Conservation (phyloP, 108 stramenopile genomes). For the Discostella stelligeroides region DNA sequence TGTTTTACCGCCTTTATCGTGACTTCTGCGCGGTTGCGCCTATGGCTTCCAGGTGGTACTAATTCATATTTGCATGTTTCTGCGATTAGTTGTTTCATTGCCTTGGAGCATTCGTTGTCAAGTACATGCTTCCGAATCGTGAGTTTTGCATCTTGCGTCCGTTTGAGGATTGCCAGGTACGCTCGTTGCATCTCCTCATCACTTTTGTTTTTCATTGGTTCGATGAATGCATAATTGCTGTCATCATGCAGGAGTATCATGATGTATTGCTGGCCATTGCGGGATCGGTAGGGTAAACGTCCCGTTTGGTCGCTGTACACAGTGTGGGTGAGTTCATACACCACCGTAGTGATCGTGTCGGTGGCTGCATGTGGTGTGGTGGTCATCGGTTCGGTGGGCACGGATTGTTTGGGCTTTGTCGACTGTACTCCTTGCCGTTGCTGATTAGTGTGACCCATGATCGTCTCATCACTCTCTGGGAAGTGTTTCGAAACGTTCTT, state of each 20-base stretch:
- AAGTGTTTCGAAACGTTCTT: conserved; percentile 9
- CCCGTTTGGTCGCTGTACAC: background rate
- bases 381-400: background rate
- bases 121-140: no score
- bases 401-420: background rate
- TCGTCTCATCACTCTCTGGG: conserved; percentile 2
- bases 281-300: background rate
- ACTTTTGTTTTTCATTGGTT: conserved; percentile 11
- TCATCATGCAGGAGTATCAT: background rate
- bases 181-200: no score
- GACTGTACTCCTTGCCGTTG: background rate
- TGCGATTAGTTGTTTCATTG: conserved; percentile 7
- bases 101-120: background rate
- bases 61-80: conserved; percentile 28
- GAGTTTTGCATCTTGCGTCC: no score
- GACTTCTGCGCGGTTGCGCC: conserved; percentile 46
- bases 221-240: background rate
- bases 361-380: background rate
- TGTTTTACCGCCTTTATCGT: conserved; percentile 49
- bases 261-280: background rate
- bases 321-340: background rate
- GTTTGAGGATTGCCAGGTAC: background rate
- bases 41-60: conserved; percentile 40
- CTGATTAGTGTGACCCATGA: conserved; percentile 7
- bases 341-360: background rate